Conservation (phyloP, 2,329 filamentous ascomycete species). For the Ophiostoma perfectum region DNA sequence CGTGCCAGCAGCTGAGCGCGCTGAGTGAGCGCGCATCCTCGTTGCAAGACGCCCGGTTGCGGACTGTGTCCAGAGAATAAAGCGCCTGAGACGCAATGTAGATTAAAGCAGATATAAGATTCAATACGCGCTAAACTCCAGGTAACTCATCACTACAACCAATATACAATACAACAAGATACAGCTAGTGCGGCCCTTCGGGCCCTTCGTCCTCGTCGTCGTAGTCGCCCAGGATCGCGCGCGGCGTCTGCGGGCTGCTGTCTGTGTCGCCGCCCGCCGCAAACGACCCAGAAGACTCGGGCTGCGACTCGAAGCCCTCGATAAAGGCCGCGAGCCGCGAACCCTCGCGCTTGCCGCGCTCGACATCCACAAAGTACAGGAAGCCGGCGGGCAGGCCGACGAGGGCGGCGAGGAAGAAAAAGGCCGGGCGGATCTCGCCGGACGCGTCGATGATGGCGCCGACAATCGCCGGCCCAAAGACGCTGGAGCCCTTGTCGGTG, state of each 20-base stretch:
- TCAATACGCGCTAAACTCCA: background rate
- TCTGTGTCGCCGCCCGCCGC: background rate
- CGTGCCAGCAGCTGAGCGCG: background rate
- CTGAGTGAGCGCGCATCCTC: too few relatives aligned
- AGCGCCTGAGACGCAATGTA: background rate
- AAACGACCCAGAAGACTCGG: background rate
- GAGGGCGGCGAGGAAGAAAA: slow-evolving; percentile 84
- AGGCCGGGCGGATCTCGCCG: slow-evolving; percentile 77
- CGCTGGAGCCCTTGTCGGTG: slow-evolving; percentile 89
- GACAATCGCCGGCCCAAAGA: slow-evolving; percentile 92
- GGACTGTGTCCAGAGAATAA: background rate
- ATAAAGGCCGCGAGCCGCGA: slow-evolving; percentile 57
- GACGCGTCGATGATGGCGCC: slow-evolving; percentile 83
- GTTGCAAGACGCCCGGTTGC: too few relatives aligned
- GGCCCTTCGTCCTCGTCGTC: background rate
- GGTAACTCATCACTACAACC: background rate
- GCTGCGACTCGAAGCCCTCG: slow-evolving; percentile 4
- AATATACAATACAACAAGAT: background rate
- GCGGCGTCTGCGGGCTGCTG: slow-evolving; percentile 6
- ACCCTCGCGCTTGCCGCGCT: slow-evolving; percentile 67
- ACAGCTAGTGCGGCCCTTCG: too few relatives aligned
- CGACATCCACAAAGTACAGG: slow-evolving; percentile 79
- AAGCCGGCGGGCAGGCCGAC: slow-evolving; percentile 79
- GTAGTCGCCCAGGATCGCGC: background rate
- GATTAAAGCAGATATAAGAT: background rate